Evolutionary conservation across 2,329 filamentous ascomycete genomes (phyloP).

Genomic region (Nigrospora osmanthi): DNA sequence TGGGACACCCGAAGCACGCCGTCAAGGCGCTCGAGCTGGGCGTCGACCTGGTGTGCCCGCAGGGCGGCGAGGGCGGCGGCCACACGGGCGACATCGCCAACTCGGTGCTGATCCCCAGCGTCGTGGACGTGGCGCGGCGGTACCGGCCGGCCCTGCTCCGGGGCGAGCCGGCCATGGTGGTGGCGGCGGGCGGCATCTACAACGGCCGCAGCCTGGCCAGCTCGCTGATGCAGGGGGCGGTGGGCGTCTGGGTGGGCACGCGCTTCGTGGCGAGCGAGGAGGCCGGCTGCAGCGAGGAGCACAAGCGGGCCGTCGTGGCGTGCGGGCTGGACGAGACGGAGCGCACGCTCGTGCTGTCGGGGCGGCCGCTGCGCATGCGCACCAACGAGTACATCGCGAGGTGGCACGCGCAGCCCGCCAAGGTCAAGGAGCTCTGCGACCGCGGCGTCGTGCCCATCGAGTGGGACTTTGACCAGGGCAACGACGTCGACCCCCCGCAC

Average conservation of each 20-base stretch:
- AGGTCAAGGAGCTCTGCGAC: conserved; percentile 68
- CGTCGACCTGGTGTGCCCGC: conserved; percentile 85
- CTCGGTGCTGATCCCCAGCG: conserved; percentile 77
- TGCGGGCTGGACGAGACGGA: conserved; percentile 74
- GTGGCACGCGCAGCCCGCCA: conserved; percentile 72
- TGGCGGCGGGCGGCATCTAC: conserved; percentile 82
- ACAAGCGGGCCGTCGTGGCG: conserved; percentile 78
- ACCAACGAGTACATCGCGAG: conserved; percentile 75
- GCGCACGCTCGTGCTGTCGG: conserved; percentile 74
- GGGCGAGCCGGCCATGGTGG: conserved; percentile 66
- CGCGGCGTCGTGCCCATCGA: conserved; percentile 73
- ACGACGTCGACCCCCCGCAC: conserved; percentile 78
- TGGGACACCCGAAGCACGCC: conserved; percentile 85
- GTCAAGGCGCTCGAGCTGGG: conserved; percentile 80
- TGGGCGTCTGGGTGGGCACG: conserved; percentile 90
- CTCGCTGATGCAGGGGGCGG: conserved; percentile 79
- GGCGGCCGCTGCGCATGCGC: conserved; percentile 71
- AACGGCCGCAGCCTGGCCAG: conserved; percentile 76
- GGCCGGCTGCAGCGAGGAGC: conserved; percentile 70
- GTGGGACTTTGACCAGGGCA: conserved; percentile 74
- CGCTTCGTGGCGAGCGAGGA: conserved; percentile 80
- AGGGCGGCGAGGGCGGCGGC: conserved; percentile 88
- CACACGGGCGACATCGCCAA: conserved; percentile 86
- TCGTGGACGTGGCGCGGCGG: conserved; percentile 71
- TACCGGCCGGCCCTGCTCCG: conserved; percentile 65